These are phyloP conservation scores for Tagetes erecta DNA, from an alignment of 129 eudicot genomes.

Conservation along the genomic window DNA sequence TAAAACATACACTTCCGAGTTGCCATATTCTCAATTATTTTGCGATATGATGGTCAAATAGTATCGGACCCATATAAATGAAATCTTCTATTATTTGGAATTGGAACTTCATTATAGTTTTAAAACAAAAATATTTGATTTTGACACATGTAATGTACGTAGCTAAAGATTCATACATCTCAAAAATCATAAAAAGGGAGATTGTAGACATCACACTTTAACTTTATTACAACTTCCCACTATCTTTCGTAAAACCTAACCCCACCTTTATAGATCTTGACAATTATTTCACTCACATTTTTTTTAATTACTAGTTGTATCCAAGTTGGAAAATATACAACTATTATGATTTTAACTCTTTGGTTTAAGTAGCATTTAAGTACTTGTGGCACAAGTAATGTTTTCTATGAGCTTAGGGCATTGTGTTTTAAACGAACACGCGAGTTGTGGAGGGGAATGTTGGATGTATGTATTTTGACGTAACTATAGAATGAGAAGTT, in stretches of 20 bases:
- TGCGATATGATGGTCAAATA: no score
- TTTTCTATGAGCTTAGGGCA: not conserved
- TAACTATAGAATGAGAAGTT: constrained; percentile 15
- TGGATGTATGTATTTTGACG: constrained; percentile 3
- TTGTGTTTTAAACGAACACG: not conserved
- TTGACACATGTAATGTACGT: constrained; percentile 32
- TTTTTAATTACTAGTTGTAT: not conserved
- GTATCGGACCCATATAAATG: no score
- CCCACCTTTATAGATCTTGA: constrained; percentile 30
- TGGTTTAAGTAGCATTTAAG: not conserved
- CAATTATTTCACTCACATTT: constrained; percentile 16
- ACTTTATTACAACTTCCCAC: constrained; percentile 39
- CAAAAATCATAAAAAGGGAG: constrained; percentile 28
- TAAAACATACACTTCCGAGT: no score
- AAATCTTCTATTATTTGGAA: no score
- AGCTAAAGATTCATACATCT: constrained; percentile 32
- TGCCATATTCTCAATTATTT: no score
- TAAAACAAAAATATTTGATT: not conserved
- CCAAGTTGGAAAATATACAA: not conserved
- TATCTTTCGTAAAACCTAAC: constrained; percentile 35
- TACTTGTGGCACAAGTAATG: constrained; percentile 29
- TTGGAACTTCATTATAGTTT: no score
- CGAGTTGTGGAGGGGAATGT: not conserved
- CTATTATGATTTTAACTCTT: not conserved
- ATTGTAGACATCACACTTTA: constrained; percentile 38